phyloP scores from a whole-genome alignment of 345 rosid species.

The Crucihimalaya himalaica region DNA sequence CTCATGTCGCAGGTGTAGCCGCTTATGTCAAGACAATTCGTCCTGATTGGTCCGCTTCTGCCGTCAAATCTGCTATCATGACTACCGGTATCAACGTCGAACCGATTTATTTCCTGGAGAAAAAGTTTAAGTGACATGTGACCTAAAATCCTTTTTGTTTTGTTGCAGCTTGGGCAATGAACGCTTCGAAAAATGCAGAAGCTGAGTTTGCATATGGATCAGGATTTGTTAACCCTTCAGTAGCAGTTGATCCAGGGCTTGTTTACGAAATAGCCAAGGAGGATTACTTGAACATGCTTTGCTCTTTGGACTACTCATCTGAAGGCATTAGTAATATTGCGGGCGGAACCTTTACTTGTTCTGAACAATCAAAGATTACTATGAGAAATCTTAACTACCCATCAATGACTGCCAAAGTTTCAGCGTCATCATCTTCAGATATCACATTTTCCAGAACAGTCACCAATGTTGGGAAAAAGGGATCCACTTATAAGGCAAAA shows the following conservation, averaged over 20 bases:
- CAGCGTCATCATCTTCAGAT: constrained; percentile 3
- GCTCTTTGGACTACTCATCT: constrained; percentile 33
- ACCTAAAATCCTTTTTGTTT: background rate
- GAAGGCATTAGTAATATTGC: constrained; percentile 15
- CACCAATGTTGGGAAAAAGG: constrained; percentile 41
- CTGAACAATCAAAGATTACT: constrained; percentile 4
- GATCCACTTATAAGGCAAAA: constrained; percentile 37
- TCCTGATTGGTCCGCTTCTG: constrained; percentile 54
- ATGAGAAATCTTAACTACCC: constrained; percentile 47
- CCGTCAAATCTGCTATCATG: constrained; percentile 74
- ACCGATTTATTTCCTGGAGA: background rate
- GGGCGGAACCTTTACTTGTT: constrained; percentile 39
- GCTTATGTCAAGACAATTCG: constrained; percentile 46
- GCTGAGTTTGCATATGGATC: constrained; percentile 54
- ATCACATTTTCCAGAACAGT: constrained; percentile 41
- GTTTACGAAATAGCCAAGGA: constrained; percentile 40
- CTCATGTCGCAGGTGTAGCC: constrained; percentile 69
- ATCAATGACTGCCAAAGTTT: constrained; percentile 39
- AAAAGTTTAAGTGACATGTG: background rate
- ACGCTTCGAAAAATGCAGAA: constrained; percentile 29
- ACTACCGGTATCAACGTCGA: constrained; percentile 51
- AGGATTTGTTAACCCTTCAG: constrained; percentile 44
- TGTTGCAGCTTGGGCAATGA: constrained; percentile 43
- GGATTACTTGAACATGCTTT: constrained; percentile 50
- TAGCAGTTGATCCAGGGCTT: constrained; percentile 48